Conservation (phyloP, 1,284 basidiomycete genomes). For the Leccinum insolens region DNA sequence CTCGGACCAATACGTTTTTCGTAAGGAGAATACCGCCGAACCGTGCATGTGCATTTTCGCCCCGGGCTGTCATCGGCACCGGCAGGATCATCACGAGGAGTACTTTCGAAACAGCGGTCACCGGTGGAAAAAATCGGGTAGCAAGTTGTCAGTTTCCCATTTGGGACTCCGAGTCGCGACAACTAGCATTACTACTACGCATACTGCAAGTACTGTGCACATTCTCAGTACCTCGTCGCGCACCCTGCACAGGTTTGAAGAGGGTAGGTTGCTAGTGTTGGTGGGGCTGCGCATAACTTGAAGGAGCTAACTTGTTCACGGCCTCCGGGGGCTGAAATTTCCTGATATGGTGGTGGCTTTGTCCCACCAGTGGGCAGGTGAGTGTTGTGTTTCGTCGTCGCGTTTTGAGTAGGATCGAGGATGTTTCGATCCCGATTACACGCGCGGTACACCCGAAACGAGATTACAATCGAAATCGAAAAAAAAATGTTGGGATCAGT, state of each 20-base stretch:
- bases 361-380: conserved; percentile 8
- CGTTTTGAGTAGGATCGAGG: background rate
- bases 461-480: background rate
- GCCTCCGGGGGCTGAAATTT: background rate
- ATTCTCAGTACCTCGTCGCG: background rate
- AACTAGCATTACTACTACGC: too few relatives aligned
- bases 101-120: background rate
- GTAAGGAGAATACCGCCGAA: background rate
- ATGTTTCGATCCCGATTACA: background rate
- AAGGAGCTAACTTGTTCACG: background rate
- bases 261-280: background rate
- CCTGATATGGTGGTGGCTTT: conserved; percentile 19
- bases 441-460: background rate
- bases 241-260: background rate
- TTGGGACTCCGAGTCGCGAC: background rate
- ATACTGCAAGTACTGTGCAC: background rate
- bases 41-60: background rate
- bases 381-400: conserved; percentile 5
- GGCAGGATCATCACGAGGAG: conserved; percentile 4
- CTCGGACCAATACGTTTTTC: background rate
- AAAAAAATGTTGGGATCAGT: conserved; percentile 11
- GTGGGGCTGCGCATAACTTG: background rate
- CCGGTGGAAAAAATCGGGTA: too few relatives aligned
- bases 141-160: background rate
- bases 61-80: background rate